Evolutionary conservation across 2,329 filamentous ascomycete species (phyloP).

Genomic region (Pseudogymnoascus sp.): DNA sequence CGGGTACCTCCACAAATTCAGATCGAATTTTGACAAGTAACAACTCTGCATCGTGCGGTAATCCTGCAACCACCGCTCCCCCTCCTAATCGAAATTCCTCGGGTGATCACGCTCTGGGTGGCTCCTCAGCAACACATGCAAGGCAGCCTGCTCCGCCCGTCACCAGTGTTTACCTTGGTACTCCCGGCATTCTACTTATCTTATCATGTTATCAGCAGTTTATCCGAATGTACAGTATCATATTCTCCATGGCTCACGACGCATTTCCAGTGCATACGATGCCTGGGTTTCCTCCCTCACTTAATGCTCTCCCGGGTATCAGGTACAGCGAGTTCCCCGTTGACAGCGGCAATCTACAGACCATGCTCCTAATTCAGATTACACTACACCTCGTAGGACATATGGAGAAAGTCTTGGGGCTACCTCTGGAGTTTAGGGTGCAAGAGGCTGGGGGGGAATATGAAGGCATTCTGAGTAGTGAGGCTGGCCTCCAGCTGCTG

Average conservation of each 20-base stretch:
- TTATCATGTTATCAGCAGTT: conserved; percentile 6
- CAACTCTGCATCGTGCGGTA: not conserved
- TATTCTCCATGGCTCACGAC: not conserved
- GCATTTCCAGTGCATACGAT: not conserved
- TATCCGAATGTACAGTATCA: conserved; percentile 1
- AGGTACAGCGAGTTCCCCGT: not conserved
- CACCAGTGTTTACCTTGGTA: conserved; percentile 4
- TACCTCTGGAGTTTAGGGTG: not conserved
- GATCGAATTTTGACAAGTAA: not conserved
- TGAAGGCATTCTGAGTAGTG: not conserved
- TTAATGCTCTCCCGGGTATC: not conserved
- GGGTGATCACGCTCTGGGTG: not conserved
- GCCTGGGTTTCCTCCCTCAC: not conserved
- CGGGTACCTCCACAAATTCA: not conserved
- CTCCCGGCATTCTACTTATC: not conserved
- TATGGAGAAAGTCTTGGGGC: not conserved
- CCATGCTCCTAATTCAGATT: conserved; percentile 1
- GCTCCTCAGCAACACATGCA: not conserved
- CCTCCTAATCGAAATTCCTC: not conserved
- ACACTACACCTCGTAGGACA: not conserved
- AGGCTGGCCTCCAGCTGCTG: not conserved
- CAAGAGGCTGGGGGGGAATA: not conserved
- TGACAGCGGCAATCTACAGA: not conserved
- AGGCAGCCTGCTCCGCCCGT: not conserved
- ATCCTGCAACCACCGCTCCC: not conserved